Conservation (phyloP, 345 rosid genomes). For the Lagerstroemia speciosa region DNA sequence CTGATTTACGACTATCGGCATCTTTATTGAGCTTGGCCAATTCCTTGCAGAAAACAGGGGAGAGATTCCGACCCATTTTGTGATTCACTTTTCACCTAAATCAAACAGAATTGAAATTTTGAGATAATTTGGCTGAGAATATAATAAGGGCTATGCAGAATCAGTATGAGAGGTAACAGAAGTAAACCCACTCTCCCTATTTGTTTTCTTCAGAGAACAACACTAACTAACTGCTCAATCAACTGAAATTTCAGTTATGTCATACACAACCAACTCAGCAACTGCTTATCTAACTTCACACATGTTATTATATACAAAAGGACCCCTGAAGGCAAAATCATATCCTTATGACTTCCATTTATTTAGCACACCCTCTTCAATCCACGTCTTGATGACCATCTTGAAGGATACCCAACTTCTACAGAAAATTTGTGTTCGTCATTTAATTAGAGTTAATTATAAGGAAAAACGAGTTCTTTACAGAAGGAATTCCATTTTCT, state of each 20-base stretch:
- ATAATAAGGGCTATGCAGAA: not conserved
- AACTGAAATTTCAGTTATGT: not conserved
- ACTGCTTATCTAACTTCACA: not conserved
- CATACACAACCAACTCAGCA: not conserved
- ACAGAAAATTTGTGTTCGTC: not conserved
- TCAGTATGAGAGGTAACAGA: too few species aligned
- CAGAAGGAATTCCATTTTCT: not conserved
- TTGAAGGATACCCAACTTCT: not conserved
- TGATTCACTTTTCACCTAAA: not conserved
- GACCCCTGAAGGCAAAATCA: not conserved
- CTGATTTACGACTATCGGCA: conserved; percentile 58
- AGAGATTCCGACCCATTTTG: conserved; percentile 22
- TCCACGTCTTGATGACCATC: not conserved
- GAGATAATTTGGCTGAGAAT: too few species aligned
- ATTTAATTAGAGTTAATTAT: not conserved
- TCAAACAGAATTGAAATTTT: not conserved
- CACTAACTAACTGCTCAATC: not conserved
- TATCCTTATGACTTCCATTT: not conserved
- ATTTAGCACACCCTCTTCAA: not conserved
- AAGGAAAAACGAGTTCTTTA: not conserved
- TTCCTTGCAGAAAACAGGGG: conserved; percentile 53
- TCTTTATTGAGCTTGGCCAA: conserved; percentile 78
- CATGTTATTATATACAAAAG: not conserved
- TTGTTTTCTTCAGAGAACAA: too few species aligned
- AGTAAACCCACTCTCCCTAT: too few species aligned